Percentiles rank a stretch among this genome's conserved stretches.
phyloP scores from a whole-genome alignment of 305 asterid species.

The Rubia balearica region DNA sequence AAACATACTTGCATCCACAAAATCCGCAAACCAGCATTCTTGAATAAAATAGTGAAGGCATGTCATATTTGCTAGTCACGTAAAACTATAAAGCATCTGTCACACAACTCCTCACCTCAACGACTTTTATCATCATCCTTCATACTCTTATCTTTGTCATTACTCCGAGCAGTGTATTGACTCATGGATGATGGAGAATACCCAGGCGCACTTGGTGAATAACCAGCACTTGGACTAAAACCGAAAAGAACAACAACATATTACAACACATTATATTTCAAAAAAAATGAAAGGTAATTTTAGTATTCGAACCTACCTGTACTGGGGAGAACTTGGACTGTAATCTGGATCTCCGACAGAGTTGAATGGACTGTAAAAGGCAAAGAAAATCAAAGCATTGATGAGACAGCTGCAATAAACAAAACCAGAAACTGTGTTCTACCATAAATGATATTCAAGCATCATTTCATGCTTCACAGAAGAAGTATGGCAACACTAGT shows the following conservation, averaged over 20 bases:
- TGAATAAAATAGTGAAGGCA: too few species aligned
- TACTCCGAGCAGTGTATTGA: constrained; percentile 66
- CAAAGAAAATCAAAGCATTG: background rate
- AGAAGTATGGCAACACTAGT: background rate
- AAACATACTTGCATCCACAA: too few species aligned
- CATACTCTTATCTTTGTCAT: constrained; percentile 51
- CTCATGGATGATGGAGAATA: constrained; percentile 90
- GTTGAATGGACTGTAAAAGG: constrained; percentile 54
- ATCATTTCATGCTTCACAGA: background rate
- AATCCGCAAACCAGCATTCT: too few species aligned
- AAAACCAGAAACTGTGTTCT: background rate
- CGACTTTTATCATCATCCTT: constrained; percentile 45
- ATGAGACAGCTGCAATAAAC: background rate
- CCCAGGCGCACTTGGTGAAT: constrained; percentile 95
- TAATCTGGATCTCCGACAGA: constrained; percentile 70
- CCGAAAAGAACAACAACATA: background rate
- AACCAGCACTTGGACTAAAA: constrained; percentile 86
- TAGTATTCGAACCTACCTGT: constrained; percentile 42
- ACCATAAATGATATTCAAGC: background rate
- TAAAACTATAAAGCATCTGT: too few species aligned
- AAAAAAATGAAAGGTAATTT: background rate
- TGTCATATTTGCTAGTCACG: too few species aligned
- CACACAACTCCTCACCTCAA: background rate
- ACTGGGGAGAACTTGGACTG: constrained; percentile 83
- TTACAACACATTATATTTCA: background rate